Percentiles rank a stretch among this genome's conserved stretches.
Evolutionary conservation across 352 stramenopile genomes (phyloP).

Genomic region (Phytophthora parvispora): DNA sequence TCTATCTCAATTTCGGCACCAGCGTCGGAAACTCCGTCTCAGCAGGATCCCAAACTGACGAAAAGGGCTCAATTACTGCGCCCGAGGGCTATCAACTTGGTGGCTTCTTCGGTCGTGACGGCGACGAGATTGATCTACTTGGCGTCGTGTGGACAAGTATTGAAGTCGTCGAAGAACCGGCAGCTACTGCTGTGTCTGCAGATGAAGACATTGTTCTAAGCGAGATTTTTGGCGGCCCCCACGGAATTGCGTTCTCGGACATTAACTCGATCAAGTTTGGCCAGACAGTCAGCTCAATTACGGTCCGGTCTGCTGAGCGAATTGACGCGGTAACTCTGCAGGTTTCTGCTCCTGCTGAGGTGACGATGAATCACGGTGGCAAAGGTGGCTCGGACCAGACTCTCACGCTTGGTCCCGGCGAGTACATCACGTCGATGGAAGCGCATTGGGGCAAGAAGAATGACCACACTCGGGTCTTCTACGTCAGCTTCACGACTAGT

Average conservation of each 20-base stretch:
- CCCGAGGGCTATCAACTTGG: constrained; percentile 51
- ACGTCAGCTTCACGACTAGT: constrained; percentile 27
- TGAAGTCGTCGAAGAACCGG: constrained; percentile 5
- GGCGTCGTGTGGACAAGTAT: constrained; percentile 53
- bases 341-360: constrained; percentile 17
- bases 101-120: constrained; percentile 52
- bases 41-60: constrained; percentile 34
- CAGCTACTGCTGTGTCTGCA: background rate
- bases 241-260: constrained; percentile 49
- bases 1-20: constrained; percentile 40
- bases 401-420: constrained; percentile 38
- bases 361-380: constrained; percentile 48
- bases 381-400: constrained; percentile 35
- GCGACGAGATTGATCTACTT: constrained; percentile 44
- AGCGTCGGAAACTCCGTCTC: constrained; percentile 35
- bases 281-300: constrained; percentile 38
- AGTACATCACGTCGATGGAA: constrained; percentile 57
- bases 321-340: constrained; percentile 50
- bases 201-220: constrained; percentile 36
- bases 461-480: constrained; percentile 51
- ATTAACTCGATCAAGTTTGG: constrained; percentile 25
- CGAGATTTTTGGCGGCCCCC: constrained; percentile 41
- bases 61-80: constrained; percentile 40
- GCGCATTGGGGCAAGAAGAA: constrained; percentile 49
- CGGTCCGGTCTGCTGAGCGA: constrained; percentile 36